These are phyloP conservation scores for Boletus austroedulis DNA, from an alignment of 1,284 basidiomycete species.

Conservation along the genomic window DNA sequence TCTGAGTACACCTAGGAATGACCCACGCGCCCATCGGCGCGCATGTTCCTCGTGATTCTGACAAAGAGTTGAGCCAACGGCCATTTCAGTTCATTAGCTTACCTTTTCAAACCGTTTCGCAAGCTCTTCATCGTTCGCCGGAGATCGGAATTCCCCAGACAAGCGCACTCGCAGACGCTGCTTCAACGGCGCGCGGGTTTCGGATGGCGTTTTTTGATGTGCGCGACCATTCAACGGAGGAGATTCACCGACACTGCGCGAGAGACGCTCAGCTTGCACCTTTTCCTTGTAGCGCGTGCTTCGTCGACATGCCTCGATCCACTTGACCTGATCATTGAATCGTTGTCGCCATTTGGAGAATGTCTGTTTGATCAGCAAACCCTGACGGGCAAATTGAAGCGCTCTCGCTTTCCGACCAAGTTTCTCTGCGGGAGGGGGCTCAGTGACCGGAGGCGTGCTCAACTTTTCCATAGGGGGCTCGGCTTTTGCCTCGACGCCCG, in stretches of 20 bases:
- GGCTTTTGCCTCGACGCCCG: constrained; percentile 9
- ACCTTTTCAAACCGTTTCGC: constrained; percentile 67
- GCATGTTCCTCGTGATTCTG: constrained; percentile 69
- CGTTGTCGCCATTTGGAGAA: constrained; percentile 41
- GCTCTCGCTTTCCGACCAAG: constrained; percentile 34
- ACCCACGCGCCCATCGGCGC: constrained; percentile 65
- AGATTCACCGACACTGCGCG: constrained; percentile 24
- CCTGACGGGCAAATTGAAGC: constrained; percentile 39
- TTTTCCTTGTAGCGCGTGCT: constrained; percentile 59
- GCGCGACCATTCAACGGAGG: not conserved
- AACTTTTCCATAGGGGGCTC: constrained; percentile 4
- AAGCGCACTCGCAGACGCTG: constrained; percentile 48
- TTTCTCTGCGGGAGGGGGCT: constrained; percentile 11
- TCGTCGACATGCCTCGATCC: constrained; percentile 56
- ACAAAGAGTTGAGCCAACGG: constrained; percentile 14
- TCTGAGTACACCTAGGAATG: constrained; percentile 54
- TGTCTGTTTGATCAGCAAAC: constrained; percentile 29
- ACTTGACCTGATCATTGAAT: constrained; percentile 45
- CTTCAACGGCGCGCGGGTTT: constrained; percentile 41
- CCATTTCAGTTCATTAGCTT: constrained; percentile 19
- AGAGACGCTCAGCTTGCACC: constrained; percentile 41
- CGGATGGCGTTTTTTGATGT: constrained; percentile 11
- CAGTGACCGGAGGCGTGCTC: not conserved
- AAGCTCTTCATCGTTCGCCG: constrained; percentile 61
- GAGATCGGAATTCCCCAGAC: constrained; percentile 47